Evolutionary conservation across 1,139 yeast genomes (phyloP).

Genomic region (Yamadazyma jaroonii): DNA sequence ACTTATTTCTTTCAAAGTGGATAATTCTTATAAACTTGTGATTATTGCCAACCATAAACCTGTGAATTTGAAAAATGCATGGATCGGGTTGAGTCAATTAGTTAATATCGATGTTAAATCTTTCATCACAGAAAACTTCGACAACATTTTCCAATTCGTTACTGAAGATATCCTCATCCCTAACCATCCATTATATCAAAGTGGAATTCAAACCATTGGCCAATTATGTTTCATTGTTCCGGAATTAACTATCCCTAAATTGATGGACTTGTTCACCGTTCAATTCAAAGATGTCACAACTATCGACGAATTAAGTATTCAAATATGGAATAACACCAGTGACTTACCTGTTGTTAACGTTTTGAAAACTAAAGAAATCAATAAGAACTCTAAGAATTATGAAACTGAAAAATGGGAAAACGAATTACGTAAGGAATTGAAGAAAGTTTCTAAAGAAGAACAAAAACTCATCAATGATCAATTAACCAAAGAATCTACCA

Average conservation of each 20-base stretch:
- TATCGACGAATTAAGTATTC: conserved; percentile 25
- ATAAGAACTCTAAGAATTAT: conserved; percentile 75
- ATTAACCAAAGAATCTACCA: conserved; percentile 53
- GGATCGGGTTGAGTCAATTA: conserved; percentile 77
- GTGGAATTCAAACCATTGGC: conserved; percentile 59
- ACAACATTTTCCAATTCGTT: conserved; percentile 28
- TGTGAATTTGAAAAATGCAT: conserved; percentile 51
- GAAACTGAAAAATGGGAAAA: conserved; percentile 92
- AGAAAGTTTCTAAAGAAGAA: conserved; percentile 77
- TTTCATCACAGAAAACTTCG: conserved; percentile 43
- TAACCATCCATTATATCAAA: conserved; percentile 23
- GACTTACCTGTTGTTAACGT: conserved; percentile 54
- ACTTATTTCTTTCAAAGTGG: background rate
- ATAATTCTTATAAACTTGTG: conserved; percentile 32
- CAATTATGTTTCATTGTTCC: conserved; percentile 73
- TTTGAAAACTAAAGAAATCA: conserved; percentile 37
- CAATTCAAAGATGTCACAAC: conserved; percentile 2
- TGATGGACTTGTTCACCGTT: conserved; percentile 25
- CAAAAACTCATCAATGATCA: conserved; percentile 59
- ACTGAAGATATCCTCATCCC: conserved; percentile 1
- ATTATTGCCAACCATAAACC: conserved; percentile 52
- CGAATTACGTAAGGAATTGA: conserved; percentile 69
- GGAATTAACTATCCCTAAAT: conserved; percentile 49
- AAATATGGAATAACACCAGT: conserved; percentile 75
- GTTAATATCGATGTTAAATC: conserved; percentile 60